Evolutionary conservation across 1,284 basidiomycete genomes (phyloP), one percentile per base, ranked within the genome.

Genomic region (Sanghuangporus baumii): DNA sequence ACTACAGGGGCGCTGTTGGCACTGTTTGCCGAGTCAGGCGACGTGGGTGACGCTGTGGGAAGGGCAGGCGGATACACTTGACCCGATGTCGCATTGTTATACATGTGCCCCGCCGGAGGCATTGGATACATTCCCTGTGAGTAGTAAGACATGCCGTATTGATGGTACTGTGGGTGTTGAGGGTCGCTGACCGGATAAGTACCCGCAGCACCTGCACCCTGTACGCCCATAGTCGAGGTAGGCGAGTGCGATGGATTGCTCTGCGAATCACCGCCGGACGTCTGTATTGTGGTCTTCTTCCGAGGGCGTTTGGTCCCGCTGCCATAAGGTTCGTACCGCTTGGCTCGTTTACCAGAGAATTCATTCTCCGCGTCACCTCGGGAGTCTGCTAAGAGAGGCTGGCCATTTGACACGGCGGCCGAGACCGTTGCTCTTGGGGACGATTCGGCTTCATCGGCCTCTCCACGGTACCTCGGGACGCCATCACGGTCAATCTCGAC

Each of bases 401-500:
- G 72, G 12, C 78, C 81, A 16, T 79, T 76, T 2, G 83, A 79
- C 20, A 86, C 71, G 0, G 84, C 79, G 0, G 80, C 76, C 7
- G 81, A 26, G 38, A 47, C 48, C n/a, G 70, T 54, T 82, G 70
- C 51, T 82, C 71, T 11, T 80, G 74, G 0, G 82, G 77, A 2
- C 83, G 81, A 66, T 31, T 83, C 81, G 9, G 77, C 72, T 48
- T 91, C 89, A 70, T 91, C 88, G 18, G 87, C 87, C 71, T 91
- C 88, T 52, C 88, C 88, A 40, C 89, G 81, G 73, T 96, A 97
- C 23, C 91, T 82, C 31, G 87, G 87, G 6, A 89, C 69, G 61
- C 94, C 94, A 72, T 96, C 94, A 1, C 83, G 79, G 40, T 91
- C 93, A 41, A 90, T 77, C 71, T 95, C 92, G 46, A 94, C 88